These are phyloP conservation scores for Mycena amicta DNA, from an alignment of 768 basidiomycete genomes.

Conservation along the genomic window DNA sequence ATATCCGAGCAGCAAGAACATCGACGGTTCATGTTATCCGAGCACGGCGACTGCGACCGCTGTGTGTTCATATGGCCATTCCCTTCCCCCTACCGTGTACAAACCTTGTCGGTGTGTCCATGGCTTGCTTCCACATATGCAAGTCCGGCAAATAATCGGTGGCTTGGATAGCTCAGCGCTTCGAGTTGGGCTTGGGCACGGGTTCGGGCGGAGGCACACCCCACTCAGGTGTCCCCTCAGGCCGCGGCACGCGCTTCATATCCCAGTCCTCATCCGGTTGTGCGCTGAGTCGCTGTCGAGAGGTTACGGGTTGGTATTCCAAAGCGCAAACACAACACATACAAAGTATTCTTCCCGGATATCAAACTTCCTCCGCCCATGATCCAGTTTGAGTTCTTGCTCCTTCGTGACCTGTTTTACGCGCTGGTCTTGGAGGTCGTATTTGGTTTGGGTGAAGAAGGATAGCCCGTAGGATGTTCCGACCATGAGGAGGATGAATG, in stretches of 20 bases:
- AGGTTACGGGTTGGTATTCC: too few relatives aligned
- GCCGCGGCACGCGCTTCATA: conserved; percentile 78
- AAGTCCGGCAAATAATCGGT: background rate
- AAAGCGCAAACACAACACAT: conserved; percentile 9
- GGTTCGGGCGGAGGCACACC: conserved; percentile 77
- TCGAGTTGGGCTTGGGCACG: background rate
- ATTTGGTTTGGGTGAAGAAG: conserved; percentile 85
- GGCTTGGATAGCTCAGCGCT: background rate
- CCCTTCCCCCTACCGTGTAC: too few relatives aligned
- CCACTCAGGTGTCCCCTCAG: conserved; percentile 92
- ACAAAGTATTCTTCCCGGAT: conserved; percentile 97
- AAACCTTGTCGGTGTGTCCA: too few relatives aligned
- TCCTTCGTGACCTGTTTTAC: conserved; percentile 78
- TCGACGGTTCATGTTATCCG: too few relatives aligned
- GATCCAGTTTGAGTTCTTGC: conserved; percentile 74
- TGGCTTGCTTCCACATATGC: too few relatives aligned
- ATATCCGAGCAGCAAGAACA: too few relatives aligned
- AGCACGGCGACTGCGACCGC: too few relatives aligned
- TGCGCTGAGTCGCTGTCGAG: conserved; percentile 62
- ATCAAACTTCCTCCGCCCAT: conserved; percentile 79
- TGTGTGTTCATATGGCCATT: too few relatives aligned
- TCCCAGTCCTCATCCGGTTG: conserved; percentile 79
- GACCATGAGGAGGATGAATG: conserved; percentile 86
- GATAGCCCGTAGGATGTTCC: conserved; percentile 83
- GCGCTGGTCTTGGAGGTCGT: conserved; percentile 85